Evolutionary conservation across 352 stramenopile genomes (phyloP).

Genomic region (Pythium dissimile): DNA sequence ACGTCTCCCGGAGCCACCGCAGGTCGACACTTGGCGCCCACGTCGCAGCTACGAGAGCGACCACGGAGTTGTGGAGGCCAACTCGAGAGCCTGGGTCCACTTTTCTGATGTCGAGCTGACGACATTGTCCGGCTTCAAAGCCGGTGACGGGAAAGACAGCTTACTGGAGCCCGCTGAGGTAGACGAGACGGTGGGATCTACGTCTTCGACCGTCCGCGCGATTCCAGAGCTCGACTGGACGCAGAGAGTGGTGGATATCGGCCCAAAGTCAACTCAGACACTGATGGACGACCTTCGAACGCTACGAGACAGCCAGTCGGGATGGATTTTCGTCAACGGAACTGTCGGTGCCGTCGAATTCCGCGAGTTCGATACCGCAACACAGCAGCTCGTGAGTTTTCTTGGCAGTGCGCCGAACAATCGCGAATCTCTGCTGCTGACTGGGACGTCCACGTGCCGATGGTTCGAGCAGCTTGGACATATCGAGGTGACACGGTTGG

Average conservation of each 20-base stretch:
- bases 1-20: conserved; percentile 13
- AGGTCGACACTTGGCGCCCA: conserved; percentile 14
- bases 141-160: conserved; percentile 12
- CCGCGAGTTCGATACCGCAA: conserved; percentile 41
- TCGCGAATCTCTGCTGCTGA: background rate
- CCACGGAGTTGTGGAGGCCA: conserved; percentile 1
- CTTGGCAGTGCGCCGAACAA: background rate
- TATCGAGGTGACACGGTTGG: background rate
- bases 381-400: conserved; percentile 25
- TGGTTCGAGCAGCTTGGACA: conserved; percentile 8
- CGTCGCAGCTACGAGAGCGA: conserved; percentile 16
- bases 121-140: background rate
- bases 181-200: background rate
- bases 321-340: conserved; percentile 43
- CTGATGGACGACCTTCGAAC: conserved; percentile 20
- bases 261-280: conserved; percentile 37
- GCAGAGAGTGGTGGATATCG: conserved; percentile 57
- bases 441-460: conserved; percentile 13
- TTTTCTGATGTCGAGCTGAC: conserved; percentile 5
- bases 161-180: conserved; percentile 6
- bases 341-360: conserved; percentile 55
- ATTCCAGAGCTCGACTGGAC: conserved; percentile 49
- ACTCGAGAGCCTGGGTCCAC: conserved; percentile 1
- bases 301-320: conserved; percentile 2
- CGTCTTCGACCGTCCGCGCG: background rate